These are phyloP conservation scores for Miscanthus lutarioriparius DNA, from an alignment of 176 grass and related monocot species.

Conservation along the genomic window DNA sequence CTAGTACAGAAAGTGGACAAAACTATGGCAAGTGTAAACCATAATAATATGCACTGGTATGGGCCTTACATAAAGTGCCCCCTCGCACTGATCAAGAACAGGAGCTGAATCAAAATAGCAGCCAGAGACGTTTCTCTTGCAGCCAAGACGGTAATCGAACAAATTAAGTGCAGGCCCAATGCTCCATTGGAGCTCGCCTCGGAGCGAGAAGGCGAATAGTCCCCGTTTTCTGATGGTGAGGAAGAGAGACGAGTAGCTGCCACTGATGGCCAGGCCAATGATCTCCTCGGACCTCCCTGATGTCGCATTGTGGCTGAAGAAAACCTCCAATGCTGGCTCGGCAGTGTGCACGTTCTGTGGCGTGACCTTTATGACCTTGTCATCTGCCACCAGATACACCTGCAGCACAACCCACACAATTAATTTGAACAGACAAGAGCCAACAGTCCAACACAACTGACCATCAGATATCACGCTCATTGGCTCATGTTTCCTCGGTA, in stretches of 20 bases:
- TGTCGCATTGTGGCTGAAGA: slow-evolving; percentile 57
- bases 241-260: slow-evolving; percentile 51
- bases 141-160: slow-evolving; percentile 50
- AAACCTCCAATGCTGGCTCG: slow-evolving; percentile 38
- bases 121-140: slow-evolving; percentile 44
- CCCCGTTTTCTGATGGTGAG: slow-evolving; percentile 66
- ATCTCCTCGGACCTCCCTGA: slow-evolving; percentile 54
- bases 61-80: slow-evolving; percentile 72
- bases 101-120: slow-evolving; percentile 84
- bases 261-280: slow-evolving; percentile 54
- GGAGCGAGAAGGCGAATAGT: slow-evolving; percentile 59
- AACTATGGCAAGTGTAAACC: too few relatives aligned
- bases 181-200: slow-evolving; percentile 55
- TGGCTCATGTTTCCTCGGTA: background rate
- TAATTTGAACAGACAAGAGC: background rate
- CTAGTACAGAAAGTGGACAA: background rate
- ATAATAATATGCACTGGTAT: background rate
- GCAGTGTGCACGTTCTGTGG: slow-evolving; percentile 37
- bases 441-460: background rate
- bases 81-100: slow-evolving; percentile 62
- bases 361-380: slow-evolving; percentile 61
- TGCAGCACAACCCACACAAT: slow-evolving; percentile 19
- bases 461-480: background rate
- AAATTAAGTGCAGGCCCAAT: slow-evolving; percentile 48
- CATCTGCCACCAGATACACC: slow-evolving; percentile 84